These are phyloP conservation scores for Chrysopogon serrulatus DNA, from an alignment of 176 grass and related monocot species.

Conservation along the genomic window DNA sequence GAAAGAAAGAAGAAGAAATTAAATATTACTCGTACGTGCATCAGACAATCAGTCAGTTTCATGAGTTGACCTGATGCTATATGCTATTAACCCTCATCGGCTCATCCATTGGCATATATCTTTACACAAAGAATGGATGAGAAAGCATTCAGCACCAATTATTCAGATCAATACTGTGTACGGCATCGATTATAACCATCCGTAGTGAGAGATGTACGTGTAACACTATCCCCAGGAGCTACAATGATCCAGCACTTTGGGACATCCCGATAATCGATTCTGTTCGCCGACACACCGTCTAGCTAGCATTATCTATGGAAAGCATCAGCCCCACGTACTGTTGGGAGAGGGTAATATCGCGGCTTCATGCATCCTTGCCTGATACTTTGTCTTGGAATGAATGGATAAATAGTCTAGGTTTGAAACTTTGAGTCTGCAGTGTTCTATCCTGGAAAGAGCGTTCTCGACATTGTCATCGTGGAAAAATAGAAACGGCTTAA, in stretches of 20 bases:
- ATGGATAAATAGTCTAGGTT: neutral
- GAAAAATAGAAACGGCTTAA: neutral
- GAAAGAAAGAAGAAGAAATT: neutral
- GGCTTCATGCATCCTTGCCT: too few relatives aligned
- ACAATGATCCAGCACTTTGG: neutral
- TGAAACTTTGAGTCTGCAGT: neutral
- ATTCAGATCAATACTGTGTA: neutral
- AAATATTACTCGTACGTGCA: too few relatives aligned
- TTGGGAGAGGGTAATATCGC: neutral
- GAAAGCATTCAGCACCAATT: neutral
- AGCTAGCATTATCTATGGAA: neutral
- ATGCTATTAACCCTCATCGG: neutral
- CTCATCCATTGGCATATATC: neutral
- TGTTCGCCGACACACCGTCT: neutral
- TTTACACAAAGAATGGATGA: neutral
- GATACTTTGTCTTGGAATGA: neutral
- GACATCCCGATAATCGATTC: too few relatives aligned
- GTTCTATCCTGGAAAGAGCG: neutral
- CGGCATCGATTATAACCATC: neutral
- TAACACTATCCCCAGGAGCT: neutral
- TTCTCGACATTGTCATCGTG: neutral
- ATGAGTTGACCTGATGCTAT: neutral
- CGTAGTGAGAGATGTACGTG: neutral
- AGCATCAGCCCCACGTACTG: too few relatives aligned
- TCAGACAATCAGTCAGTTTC: neutral